Conservation (phyloP, 371 early-diverging fungal genomes). For the Mortierella polycephala region DNA sequence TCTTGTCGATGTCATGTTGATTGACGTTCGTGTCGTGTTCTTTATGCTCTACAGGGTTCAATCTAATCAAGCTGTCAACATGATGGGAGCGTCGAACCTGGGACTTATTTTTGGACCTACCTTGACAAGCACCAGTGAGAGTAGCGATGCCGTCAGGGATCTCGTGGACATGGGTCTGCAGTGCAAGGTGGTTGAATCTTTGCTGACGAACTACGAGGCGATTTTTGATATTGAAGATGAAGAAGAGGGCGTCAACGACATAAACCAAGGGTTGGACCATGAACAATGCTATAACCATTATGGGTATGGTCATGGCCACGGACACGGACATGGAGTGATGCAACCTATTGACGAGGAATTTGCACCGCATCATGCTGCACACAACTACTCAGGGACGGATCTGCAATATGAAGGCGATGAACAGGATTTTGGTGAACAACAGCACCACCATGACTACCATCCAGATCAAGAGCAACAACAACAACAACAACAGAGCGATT, state of each 20-base stretch:
- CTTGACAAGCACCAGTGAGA: slow-evolving; percentile 68
- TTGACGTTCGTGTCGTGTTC: background rate
- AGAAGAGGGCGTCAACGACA: slow-evolving; percentile 9
- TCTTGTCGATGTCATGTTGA: too few relatives aligned
- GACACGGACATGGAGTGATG: slow-evolving; percentile 1
- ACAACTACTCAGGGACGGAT: background rate
- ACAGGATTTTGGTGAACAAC: background rate
- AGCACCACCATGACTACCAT: background rate
- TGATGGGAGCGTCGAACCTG: slow-evolving; percentile 88
- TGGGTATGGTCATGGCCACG: background rate
- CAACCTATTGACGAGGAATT: slow-evolving; percentile 1
- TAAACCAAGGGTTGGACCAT: background rate
- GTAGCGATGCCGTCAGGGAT: slow-evolving; percentile 38
- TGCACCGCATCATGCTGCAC: background rate
- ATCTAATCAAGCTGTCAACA: slow-evolving; percentile 78
- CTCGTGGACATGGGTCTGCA: slow-evolving; percentile 69
- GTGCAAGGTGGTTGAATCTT: slow-evolving; percentile 67
- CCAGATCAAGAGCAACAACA: slow-evolving; percentile 6
- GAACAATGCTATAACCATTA: background rate
- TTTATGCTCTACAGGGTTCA: slow-evolving; percentile 66
- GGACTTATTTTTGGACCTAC: slow-evolving; percentile 94
- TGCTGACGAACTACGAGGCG: slow-evolving; percentile 66
- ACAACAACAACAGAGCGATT: slow-evolving; percentile 1
- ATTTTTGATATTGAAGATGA: slow-evolving; percentile 73
- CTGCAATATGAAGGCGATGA: background rate